Evolutionary conservation across 768 basidiomycete species (phyloP).

Genomic region (Boletus rubroflammeus): DNA sequence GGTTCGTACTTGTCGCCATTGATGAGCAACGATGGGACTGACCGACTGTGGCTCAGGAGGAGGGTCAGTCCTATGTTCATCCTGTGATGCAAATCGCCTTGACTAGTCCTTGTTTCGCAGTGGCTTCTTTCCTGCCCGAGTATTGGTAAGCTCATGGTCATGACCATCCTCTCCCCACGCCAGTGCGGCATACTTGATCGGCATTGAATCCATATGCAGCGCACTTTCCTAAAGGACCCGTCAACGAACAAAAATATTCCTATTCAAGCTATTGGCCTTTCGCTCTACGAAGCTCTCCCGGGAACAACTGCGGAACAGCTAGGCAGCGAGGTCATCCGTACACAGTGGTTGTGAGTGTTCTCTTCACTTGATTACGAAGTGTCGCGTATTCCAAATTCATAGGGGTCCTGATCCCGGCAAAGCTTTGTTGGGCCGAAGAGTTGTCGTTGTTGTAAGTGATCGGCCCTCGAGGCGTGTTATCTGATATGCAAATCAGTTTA

Average conservation of each 20-base stretch:
- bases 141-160: conserved; percentile 51
- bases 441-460: conserved; percentile 73
- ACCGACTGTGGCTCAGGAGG: conserved; percentile 49
- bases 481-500: conserved; percentile 5
- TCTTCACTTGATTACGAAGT: neutral
- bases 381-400: conserved; percentile 3
- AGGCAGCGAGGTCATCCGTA: conserved; percentile 83
- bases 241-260: conserved; percentile 75
- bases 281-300: conserved; percentile 87
- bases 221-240: conserved; percentile 78
- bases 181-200: neutral
- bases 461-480: conserved; percentile 7
- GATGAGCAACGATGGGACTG: neutral
- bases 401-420: conserved; percentile 67
- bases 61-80: conserved; percentile 54
- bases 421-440: conserved; percentile 72
- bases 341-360: conserved; percentile 86
- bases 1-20: conserved; percentile 41
- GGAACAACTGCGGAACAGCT: conserved; percentile 71
- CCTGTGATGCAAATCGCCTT: conserved; percentile 10
- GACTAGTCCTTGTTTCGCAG: conserved; percentile 37
- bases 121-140: conserved; percentile 94
- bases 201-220: conserved; percentile 37
- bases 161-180: neutral
- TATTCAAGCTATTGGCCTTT: conserved; percentile 95